phyloP scores from a whole-genome alignment of 148 eudicot genomes.

The Silene latifolia region DNA sequence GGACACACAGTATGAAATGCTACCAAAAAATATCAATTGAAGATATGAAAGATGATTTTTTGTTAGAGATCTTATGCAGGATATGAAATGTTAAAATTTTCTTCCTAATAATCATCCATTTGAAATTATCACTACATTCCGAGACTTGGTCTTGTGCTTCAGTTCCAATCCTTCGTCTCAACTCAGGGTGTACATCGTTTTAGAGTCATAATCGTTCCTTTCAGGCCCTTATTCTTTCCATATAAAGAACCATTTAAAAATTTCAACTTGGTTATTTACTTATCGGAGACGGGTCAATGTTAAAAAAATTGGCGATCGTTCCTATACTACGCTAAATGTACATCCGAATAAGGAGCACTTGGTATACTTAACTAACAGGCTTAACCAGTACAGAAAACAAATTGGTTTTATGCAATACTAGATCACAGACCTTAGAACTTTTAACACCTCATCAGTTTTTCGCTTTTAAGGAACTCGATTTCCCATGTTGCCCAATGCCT shows the following conservation, averaged over 20 bases:
- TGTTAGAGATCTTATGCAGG: too few species aligned
- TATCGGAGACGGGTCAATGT: not conserved
- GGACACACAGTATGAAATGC: too few species aligned
- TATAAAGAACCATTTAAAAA: too few species aligned
- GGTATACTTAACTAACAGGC: not conserved
- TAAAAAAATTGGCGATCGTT: not conserved
- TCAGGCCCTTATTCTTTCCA: too few species aligned
- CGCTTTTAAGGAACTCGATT: not conserved
- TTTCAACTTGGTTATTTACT: not conserved
- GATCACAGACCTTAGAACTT: not conserved
- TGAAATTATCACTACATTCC: not conserved
- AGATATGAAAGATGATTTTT: too few species aligned
- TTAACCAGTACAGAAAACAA: not conserved
- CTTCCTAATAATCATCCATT: not conserved
- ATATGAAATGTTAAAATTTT: too few species aligned
- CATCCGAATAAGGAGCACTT: not conserved
- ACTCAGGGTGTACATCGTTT: not conserved
- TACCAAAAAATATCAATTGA: too few species aligned
- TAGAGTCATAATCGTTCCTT: too few species aligned
- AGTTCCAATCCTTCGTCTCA: not conserved
- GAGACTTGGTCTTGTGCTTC: conserved; percentile 5
- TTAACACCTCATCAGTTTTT: not conserved
- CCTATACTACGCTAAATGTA: not conserved
- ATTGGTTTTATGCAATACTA: not conserved
- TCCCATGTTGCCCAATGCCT: not conserved